Evolutionary conservation across 805 yeast genomes (phyloP).

Genomic region (Lipomyces yamanashiensis): DNA sequence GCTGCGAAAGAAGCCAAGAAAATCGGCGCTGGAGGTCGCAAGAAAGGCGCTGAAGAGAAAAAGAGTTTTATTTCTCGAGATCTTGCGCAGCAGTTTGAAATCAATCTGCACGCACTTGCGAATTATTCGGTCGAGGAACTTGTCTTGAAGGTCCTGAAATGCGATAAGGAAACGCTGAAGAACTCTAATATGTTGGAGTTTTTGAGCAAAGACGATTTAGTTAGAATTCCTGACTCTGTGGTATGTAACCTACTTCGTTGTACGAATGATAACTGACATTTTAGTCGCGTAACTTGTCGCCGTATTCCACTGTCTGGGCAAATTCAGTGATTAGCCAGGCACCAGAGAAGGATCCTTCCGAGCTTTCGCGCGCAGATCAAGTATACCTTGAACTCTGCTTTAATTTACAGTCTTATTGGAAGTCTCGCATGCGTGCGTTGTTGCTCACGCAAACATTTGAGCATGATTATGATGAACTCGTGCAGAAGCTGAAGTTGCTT

Average conservation of each 20-base stretch:
- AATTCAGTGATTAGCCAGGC: slow-evolving; percentile 46
- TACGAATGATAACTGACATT: neutral
- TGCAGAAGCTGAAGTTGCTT: slow-evolving; percentile 65
- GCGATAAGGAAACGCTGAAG: slow-evolving; percentile 72
- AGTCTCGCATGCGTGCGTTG: slow-evolving; percentile 84
- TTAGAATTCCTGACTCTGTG: slow-evolving; percentile 72
- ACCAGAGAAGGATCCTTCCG: slow-evolving; percentile 73
- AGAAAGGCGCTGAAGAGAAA: slow-evolving; percentile 57
- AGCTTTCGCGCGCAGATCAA: slow-evolving; percentile 85
- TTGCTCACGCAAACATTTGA: slow-evolving; percentile 70
- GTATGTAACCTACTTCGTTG: slow-evolving; percentile 12
- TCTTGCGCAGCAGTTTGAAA: slow-evolving; percentile 91
- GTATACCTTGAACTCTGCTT: slow-evolving; percentile 80
- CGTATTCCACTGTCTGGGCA: slow-evolving; percentile 78
- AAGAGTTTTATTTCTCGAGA: slow-evolving; percentile 78
- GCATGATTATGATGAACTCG: slow-evolving; percentile 75
- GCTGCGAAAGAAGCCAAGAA: slow-evolving; percentile 76
- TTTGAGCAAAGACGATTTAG: slow-evolving; percentile 72
- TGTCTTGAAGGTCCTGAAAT: slow-evolving; percentile 70
- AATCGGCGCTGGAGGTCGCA: slow-evolving; percentile 47
- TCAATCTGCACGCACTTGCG: slow-evolving; percentile 81
- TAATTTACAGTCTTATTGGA: slow-evolving; percentile 89
- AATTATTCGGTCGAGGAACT: slow-evolving; percentile 65
- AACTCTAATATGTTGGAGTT: slow-evolving; percentile 82
- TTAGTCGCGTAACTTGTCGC: slow-evolving; percentile 68